Evolutionary conservation across 805 yeast genomes (phyloP), one percentile per base, ranked within the genome.

Genomic region (Candida yuanshanica): DNA sequence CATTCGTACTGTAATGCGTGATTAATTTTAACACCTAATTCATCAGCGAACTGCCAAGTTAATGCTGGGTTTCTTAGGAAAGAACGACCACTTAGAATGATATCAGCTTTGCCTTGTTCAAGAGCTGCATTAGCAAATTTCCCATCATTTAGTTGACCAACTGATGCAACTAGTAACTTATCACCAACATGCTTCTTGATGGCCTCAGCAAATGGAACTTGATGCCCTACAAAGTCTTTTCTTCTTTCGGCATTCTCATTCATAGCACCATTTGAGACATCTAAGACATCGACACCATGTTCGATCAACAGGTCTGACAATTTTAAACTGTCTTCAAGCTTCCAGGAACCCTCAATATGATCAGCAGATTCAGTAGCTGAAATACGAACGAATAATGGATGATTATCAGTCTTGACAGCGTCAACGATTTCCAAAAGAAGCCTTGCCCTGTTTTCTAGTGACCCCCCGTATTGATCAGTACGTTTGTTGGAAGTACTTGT

Each of bases 391-490:
- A 74, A 72, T 10, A 78, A 41, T 4, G 81, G 77, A 32, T 63
- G 47, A 7, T 35, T 37, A 22, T 48, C 46, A 24, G 32, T 24
- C 45, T 66, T 62, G 29, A 77, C 53, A n/a, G 64, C 69, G 35
- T 68, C 73, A n/a, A 76, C 56, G 16, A 73, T 53, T 48, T 80
- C 81, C 23, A 71, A 48, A 9, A 70, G 48, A 39, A 80, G 65
- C 35, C 79, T 60, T 9, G 65, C 64, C 47, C 86, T 69, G 59
- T 78, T 78, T 51, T 77, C 83, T 39, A 78, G 64, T 2, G 73
- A 62, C 6, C 85, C 85, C 35, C 86, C 87, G 48, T 79, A 81
- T 47, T 71, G 65, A 52, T 81, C 88, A 1, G 73, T 72, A 53
- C 88, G 69, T 43, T 63, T 56, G 59, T 82, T 73, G 9, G 56